Evolutionary conservation across 176 grass and related monocot genomes (phyloP).

Genomic region (Saccharum officinarum): DNA sequence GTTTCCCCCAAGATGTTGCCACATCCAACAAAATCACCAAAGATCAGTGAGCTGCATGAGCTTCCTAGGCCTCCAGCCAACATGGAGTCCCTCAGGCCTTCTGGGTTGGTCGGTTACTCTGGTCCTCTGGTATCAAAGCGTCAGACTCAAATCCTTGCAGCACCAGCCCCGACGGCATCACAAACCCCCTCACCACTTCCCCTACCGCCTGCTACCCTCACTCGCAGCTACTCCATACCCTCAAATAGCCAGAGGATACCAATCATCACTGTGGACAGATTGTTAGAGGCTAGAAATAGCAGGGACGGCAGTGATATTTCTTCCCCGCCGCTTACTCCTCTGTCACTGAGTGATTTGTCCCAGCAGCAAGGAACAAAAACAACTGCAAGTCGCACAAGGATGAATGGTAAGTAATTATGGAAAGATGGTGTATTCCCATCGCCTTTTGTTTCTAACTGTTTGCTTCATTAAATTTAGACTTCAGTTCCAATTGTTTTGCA

Average conservation of each 20-base stretch:
- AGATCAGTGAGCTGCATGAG: conserved; percentile 85
- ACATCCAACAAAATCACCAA: conserved; percentile 48
- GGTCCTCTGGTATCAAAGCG: conserved; percentile 78
- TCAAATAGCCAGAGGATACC: conserved; percentile 73
- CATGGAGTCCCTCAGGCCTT: conserved; percentile 42
- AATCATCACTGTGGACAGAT: conserved; percentile 47
- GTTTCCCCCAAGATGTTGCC: conserved; percentile 35
- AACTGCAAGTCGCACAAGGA: conserved; percentile 21
- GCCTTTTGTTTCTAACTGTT: background rate
- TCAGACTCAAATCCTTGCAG: conserved; percentile 33
- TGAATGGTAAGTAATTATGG: conserved; percentile 44
- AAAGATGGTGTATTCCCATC: background rate
- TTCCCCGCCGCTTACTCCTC: conserved; percentile 47
- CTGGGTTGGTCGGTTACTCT: conserved; percentile 76
- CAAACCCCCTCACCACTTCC: conserved; percentile 60
- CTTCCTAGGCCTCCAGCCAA: conserved; percentile 71
- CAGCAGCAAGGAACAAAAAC: conserved; percentile 40
- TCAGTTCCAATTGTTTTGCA: background rate
- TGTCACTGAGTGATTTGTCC: conserved; percentile 39
- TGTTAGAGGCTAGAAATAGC: conserved; percentile 55
- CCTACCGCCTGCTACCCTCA: conserved; percentile 50
- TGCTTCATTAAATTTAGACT: conserved; percentile 7
- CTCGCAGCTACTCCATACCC: conserved; percentile 67
- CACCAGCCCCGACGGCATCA: background rate
- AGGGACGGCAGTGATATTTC: conserved; percentile 43